These are phyloP conservation scores for cucumber (Cucumis sativus) DNA, from an alignment of 306 rosid genomes.

Conservation along the genomic window Cucumber_9930_V3 NC_026660.2:24605001-24605500, in stretches of 20 bases:
- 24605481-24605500: neutral
- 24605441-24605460: neutral
- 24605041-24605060: slow-evolving; percentile 51
- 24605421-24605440: slow-evolving; percentile 97
- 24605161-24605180: slow-evolving; percentile 38
- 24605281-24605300: neutral
- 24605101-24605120: neutral
- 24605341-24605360: slow-evolving; percentile 84
- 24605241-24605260: slow-evolving; percentile 78
- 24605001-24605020: slow-evolving; percentile 66
- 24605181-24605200: slow-evolving; percentile 92
- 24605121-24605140: neutral
- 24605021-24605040: slow-evolving; percentile 91
- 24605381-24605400: slow-evolving; percentile 91
- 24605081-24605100: neutral
- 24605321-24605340: neutral
- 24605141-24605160: neutral
- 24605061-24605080: neutral
- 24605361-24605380: slow-evolving; percentile 99
- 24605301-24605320: neutral
- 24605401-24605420: slow-evolving; percentile 89
- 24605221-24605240: slow-evolving; percentile 96
- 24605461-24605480: neutral
- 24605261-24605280: neutral
- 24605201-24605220: slow-evolving; percentile 88